Conservation (phyloP, 163 green algal species). For the Scenedesmus sp. region DNA sequence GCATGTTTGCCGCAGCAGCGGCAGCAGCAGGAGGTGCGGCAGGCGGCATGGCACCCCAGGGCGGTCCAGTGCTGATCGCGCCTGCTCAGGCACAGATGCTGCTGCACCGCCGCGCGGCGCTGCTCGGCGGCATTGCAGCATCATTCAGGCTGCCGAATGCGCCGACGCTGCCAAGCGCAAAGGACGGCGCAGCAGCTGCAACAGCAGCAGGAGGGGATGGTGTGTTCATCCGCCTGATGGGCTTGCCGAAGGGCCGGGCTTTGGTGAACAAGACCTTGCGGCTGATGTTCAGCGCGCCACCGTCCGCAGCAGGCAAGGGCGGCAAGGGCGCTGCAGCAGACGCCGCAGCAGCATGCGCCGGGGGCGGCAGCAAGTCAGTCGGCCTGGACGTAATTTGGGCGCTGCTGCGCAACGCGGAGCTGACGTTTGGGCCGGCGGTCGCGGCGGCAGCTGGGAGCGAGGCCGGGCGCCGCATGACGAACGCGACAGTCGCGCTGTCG, state of each 20-base stretch:
- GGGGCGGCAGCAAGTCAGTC: not conserved
- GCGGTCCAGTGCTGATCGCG: not conserved
- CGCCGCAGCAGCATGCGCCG: not conserved
- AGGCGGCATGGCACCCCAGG: not conserved
- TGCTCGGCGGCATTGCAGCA: slow-evolving; percentile 59
- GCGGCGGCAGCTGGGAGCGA: slow-evolving; percentile 30
- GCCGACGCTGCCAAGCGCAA: slow-evolving; percentile 53
- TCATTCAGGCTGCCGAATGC: slow-evolving; percentile 75
- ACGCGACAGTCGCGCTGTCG: slow-evolving; percentile 58
- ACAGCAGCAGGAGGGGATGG: slow-evolving; percentile 17
- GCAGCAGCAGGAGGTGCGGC: slow-evolving; percentile 44
- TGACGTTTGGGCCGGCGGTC: slow-evolving; percentile 66
- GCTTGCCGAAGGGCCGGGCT: slow-evolving; percentile 85
- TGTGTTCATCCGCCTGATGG: slow-evolving; percentile 88
- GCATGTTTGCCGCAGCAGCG: slow-evolving; percentile 71
- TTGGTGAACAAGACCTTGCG: slow-evolving; percentile 79
- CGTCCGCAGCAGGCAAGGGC: slow-evolving; percentile 18
- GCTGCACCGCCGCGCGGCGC: slow-evolving; percentile 52
- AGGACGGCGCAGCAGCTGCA: not conserved
- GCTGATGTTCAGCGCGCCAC: slow-evolving; percentile 66
- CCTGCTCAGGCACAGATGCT: not conserved
- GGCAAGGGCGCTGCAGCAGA: not conserved
- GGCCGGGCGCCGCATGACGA: slow-evolving; percentile 49
- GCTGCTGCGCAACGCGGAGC: slow-evolving; percentile 75
- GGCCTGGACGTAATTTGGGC: slow-evolving; percentile 78